phyloP scores from a whole-genome alignment of 257 asterid genomes.

The Rhazya stricta region DNA sequence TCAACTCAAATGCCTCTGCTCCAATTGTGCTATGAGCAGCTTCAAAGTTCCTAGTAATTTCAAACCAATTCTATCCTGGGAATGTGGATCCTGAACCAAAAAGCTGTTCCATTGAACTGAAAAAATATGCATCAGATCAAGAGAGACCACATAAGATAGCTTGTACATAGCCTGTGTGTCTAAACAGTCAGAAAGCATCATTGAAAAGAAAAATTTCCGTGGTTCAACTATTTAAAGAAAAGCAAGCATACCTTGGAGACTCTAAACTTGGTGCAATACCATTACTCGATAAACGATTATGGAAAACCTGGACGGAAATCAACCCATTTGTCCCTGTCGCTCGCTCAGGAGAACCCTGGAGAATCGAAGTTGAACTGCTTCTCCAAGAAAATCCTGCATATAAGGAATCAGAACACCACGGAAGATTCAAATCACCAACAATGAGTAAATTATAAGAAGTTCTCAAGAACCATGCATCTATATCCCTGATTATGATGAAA shows the following conservation, averaged over 20 bases:
- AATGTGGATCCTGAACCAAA: neutral
- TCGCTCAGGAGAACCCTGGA: slow-evolving; percentile 43
- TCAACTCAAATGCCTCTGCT: neutral
- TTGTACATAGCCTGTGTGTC: neutral
- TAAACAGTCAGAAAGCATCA: neutral
- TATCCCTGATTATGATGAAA: neutral
- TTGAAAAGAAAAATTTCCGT: neutral
- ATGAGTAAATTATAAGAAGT: neutral
- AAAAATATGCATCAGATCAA: neutral
- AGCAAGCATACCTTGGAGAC: slow-evolving; percentile 27
- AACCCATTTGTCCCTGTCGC: slow-evolving; percentile 27
- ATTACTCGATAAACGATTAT: slow-evolving; percentile 19
- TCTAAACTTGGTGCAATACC: slow-evolving; percentile 22
- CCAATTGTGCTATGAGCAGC: neutral
- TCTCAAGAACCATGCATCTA: neutral
- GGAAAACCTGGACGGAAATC: slow-evolving; percentile 21
- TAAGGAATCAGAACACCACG: neutral
- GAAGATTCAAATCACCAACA: neutral
- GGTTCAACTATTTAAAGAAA: neutral
- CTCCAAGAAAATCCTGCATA: slow-evolving; percentile 38
- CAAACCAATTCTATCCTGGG: neutral
- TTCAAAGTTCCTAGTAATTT: neutral
- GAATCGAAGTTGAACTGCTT: slow-evolving; percentile 20
- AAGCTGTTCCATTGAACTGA: neutral
- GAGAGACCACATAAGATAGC: neutral